Conservation (phyloP, 2,329 filamentous ascomycete species). For the Mycocentrospora acerina region DNA sequence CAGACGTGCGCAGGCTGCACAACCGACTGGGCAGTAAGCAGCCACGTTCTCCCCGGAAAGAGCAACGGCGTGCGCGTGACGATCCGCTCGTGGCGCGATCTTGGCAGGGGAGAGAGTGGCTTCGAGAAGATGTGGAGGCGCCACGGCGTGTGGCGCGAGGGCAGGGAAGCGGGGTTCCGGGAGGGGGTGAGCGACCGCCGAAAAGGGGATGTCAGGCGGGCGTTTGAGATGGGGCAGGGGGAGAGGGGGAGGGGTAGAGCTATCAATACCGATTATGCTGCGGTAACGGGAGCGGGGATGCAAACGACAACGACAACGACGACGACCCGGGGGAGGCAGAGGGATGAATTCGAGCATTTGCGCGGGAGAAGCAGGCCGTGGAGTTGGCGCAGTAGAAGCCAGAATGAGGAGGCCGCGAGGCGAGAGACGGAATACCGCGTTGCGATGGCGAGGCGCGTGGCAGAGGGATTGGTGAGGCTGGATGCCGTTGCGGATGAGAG, state of each 20-base stretch:
- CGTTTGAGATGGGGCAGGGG: conserved; percentile 15
- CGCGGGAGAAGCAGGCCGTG: no score
- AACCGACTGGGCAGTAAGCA: conserved; percentile 27
- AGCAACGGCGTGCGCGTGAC: conserved; percentile 9
- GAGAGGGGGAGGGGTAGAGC: background rate
- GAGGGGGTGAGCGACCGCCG: conserved; percentile 6
- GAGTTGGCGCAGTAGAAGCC: conserved; percentile 11
- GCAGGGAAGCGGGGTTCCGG: conserved; percentile 1
- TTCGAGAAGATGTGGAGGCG: conserved; percentile 31
- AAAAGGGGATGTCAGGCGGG: conserved; percentile 17
- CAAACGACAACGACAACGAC: no score
- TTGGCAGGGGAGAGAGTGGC: conserved; percentile 24
- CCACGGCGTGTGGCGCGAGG: conserved; percentile 22
- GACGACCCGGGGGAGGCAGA: background rate
- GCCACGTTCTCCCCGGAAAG: conserved; percentile 2
- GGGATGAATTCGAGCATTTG: conserved; percentile 9
- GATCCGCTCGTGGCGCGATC: conserved; percentile 28
- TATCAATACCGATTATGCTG: no score
- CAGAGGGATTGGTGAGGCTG: conserved; percentile 8
- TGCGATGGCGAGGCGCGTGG: conserved; percentile 5
- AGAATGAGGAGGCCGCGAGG: conserved; percentile 13
- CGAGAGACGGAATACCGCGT: conserved; percentile 10
- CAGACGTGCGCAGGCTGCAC: conserved; percentile 26
- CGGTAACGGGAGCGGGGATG: no score
- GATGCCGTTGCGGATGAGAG: conserved; percentile 1